Percentiles rank a stretch among this genome's conserved stretches.
phyloP scores from a whole-genome alignment of 805 yeast genomes.

The Yarrowia sp. region DNA sequence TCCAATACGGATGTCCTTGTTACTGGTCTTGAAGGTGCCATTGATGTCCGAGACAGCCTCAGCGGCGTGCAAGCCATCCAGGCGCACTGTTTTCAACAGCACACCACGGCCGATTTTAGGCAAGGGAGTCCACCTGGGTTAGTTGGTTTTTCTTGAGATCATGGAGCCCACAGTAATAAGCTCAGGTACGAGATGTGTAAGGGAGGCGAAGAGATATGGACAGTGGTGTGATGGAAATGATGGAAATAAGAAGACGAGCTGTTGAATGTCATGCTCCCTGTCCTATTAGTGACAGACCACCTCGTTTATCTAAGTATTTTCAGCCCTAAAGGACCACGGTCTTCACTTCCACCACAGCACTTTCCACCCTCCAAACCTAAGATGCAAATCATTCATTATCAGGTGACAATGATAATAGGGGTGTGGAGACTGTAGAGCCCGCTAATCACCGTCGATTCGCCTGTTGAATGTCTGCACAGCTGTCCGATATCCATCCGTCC shows the following conservation, averaged over 20 bases:
- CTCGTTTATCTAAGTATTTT: too few species aligned
- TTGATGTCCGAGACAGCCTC: slow-evolving; percentile 36
- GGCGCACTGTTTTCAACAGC: slow-evolving; percentile 47
- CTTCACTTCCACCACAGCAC: too few species aligned
- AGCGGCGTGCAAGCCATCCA: slow-evolving; percentile 29
- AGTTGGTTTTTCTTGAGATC: background rate
- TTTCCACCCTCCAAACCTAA: background rate
- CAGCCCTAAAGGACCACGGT: too few species aligned
- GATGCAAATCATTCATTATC: background rate
- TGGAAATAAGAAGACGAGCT: background rate
- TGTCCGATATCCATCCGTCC: background rate
- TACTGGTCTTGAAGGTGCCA: slow-evolving; percentile 24
- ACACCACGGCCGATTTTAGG: slow-evolving; percentile 49
- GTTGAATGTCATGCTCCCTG: too few species aligned
- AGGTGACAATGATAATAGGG: background rate
- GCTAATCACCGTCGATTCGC: too few species aligned
- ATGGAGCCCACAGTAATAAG: background rate
- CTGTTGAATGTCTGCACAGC: too few species aligned
- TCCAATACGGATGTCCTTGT: slow-evolving; percentile 53
- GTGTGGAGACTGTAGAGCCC: background rate
- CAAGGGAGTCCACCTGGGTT: slow-evolving; percentile 57
- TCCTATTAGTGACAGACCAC: too few species aligned
- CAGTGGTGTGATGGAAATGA: too few species aligned
- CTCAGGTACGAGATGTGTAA: background rate
- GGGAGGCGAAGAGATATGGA: background rate